Percentiles rank a stretch among this genome's conserved stretches.
Conservation (phyloP, 257 asterid genomes). For the Petunia axillaris region DNA sequence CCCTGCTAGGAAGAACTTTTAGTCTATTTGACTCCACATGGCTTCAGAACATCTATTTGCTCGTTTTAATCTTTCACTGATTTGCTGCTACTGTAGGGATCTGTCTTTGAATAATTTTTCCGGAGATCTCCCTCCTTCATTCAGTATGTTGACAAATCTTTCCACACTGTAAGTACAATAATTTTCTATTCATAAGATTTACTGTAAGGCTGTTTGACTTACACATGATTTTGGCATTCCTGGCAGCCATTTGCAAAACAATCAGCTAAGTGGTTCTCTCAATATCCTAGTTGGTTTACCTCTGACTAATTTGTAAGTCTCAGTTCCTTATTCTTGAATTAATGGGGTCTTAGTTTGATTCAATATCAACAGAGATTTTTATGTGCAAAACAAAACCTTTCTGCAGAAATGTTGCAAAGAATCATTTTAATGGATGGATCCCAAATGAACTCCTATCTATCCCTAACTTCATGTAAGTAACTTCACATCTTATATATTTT, state of each 20-base stretch:
- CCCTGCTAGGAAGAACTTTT: constrained; percentile 14
- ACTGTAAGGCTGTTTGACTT: constrained; percentile 30
- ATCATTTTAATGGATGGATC: constrained; percentile 89
- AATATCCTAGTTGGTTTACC: constrained; percentile 72
- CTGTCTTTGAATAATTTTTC: constrained; percentile 78
- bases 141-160: constrained; percentile 72
- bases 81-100: constrained; percentile 63
- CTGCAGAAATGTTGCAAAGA: constrained; percentile 91
- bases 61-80: constrained; percentile 26
- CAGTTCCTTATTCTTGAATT: constrained; percentile 25
- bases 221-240: constrained; percentile 30
- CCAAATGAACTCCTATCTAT: constrained; percentile 73
- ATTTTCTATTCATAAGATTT: constrained; percentile 23
- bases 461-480: constrained; percentile 78
- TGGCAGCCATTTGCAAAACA: constrained; percentile 77
- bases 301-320: constrained; percentile 76
- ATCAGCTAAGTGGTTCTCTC: constrained; percentile 82
- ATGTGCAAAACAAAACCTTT: constrained; percentile 22
- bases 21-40: background rate
- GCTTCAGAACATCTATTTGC: constrained; percentile 17
- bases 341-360: background rate
- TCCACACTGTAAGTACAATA: constrained; percentile 78
- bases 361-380: constrained; percentile 7
- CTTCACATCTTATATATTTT: constrained; percentile 26
- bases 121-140: constrained; percentile 86